Conservation (phyloP, 2,329 filamentous ascomycete species). For the Dissoconium aciculare region DNA sequence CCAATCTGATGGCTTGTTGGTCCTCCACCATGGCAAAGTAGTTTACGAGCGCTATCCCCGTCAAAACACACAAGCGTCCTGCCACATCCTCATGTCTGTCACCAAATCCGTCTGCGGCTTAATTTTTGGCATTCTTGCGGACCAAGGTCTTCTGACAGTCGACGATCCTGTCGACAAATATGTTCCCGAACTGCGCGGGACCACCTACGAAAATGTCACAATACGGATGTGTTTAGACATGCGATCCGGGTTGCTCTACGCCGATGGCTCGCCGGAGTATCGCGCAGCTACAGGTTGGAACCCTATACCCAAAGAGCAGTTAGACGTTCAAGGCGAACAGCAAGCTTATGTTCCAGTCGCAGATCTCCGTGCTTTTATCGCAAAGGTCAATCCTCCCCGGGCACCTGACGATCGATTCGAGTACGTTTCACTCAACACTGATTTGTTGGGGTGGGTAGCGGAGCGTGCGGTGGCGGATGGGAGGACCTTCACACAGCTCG, state of each 20-base stretch:
- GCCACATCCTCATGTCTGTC: constrained; percentile 17
- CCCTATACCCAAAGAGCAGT: constrained; percentile 5
- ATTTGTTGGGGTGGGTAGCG: constrained; percentile 15
- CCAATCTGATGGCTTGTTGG: constrained; percentile 13
- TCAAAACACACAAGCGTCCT: constrained; percentile 9
- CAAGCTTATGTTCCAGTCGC: too few species aligned
- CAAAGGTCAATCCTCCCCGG: constrained; percentile 7
- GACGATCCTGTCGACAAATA: constrained; percentile 10
- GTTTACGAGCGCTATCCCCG: constrained; percentile 12
- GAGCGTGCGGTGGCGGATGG: constrained; percentile 13
- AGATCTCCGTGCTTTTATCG: constrained; percentile 11
- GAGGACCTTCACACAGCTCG: constrained; percentile 9
- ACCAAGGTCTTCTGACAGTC: constrained; percentile 11
- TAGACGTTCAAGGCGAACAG: constrained; percentile 7
- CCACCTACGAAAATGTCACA: constrained; percentile 9
- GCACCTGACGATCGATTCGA: constrained; percentile 10
- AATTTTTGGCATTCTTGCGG: constrained; percentile 11
- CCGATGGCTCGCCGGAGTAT: constrained; percentile 11
- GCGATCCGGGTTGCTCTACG: constrained; percentile 10
- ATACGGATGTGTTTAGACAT: constrained; percentile 15
- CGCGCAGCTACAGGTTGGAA: constrained; percentile 13
- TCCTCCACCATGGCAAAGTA: constrained; percentile 13
- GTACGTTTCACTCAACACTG: constrained; percentile 14
- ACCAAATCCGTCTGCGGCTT: constrained; percentile 15
- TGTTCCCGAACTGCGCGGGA: constrained; percentile 9